phyloP scores from a whole-genome alignment of 2,329 filamentous ascomycete species.

The Fusarium newnesense region DNA sequence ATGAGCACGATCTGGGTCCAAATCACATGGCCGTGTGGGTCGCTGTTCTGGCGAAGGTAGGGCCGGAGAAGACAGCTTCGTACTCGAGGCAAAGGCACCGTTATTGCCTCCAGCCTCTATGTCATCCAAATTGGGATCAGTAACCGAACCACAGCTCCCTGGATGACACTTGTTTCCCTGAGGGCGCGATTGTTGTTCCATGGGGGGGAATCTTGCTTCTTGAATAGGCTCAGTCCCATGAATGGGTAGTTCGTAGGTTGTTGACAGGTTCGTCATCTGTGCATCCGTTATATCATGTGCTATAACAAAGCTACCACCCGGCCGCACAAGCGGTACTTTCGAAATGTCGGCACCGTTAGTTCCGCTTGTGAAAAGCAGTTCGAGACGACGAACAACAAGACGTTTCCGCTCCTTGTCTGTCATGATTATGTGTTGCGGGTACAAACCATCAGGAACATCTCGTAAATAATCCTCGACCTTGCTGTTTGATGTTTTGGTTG shows the following conservation, averaged over 20 bases:
- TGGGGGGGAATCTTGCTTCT: slow-evolving; percentile 60
- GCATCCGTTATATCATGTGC: slow-evolving; percentile 41
- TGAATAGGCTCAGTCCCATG: slow-evolving; percentile 49
- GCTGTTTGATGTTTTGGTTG: slow-evolving; percentile 56
- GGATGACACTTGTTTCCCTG: slow-evolving; percentile 53
- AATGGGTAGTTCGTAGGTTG: slow-evolving; percentile 50
- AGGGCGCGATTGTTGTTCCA: slow-evolving; percentile 41
- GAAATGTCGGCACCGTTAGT: slow-evolving; percentile 54
- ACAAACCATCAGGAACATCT: slow-evolving; percentile 75
- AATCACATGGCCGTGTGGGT: too few species aligned
- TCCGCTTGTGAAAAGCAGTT: slow-evolving; percentile 85
- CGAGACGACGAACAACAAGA: slow-evolving; percentile 78
- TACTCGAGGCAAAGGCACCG: too few species aligned
- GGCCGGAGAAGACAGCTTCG: too few species aligned
- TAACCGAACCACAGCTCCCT: slow-evolving; percentile 56
- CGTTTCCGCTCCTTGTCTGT: slow-evolving; percentile 82
- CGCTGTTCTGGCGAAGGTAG: too few species aligned
- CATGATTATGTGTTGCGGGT: slow-evolving; percentile 70
- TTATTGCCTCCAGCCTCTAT: slow-evolving; percentile 55
- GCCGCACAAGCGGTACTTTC: slow-evolving; percentile 35
- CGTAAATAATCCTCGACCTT: slow-evolving; percentile 74
- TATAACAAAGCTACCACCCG: slow-evolving; percentile 8
- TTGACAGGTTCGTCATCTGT: slow-evolving; percentile 18
- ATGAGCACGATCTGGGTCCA: too few species aligned
- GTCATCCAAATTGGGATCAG: slow-evolving; percentile 59